These are phyloP conservation scores for Nectriaceae sp. DNA, from an alignment of 2,329 filamentous ascomycete species.

Conservation along the genomic window DNA sequence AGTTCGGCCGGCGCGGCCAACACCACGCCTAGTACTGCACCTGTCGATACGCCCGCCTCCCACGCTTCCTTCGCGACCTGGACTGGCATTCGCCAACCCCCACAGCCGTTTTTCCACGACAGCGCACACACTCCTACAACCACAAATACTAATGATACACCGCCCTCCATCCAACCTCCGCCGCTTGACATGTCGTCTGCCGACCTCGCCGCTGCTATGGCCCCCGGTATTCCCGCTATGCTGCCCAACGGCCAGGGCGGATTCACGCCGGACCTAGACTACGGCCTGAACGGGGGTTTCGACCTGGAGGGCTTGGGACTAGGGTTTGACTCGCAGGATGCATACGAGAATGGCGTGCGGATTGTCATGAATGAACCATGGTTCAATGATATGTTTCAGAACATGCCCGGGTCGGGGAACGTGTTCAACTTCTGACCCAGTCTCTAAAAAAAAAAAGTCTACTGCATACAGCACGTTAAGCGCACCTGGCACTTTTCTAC, in stretches of 20 bases:
- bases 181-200: constrained; percentile 14
- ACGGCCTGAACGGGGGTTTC: constrained; percentile 27
- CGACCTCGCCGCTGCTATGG: constrained; percentile 29
- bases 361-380: constrained; percentile 43
- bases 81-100: constrained; percentile 24
- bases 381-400: constrained; percentile 40
- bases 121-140: constrained; percentile 21
- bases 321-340: constrained; percentile 26
- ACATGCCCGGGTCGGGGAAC: constrained; percentile 32
- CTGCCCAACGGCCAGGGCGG: constrained; percentile 10
- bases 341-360: constrained; percentile 36
- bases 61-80: constrained; percentile 23
- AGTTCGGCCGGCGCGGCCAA: constrained; percentile 26
- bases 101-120: constrained; percentile 42
- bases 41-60: constrained; percentile 12
- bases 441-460: too few species aligned
- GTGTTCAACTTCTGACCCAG: constrained; percentile 41
- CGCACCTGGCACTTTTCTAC: too few species aligned
- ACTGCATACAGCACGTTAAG: too few species aligned
- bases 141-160: constrained; percentile 10
- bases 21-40: constrained; percentile 9
- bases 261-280: constrained; percentile 20
- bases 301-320: constrained; percentile 34
- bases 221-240: constrained; percentile 24
- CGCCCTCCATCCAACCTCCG: constrained; percentile 5